Evolutionary conservation across 768 basidiomycete genomes (phyloP), one percentile per base, ranked within the genome.

Genomic region (Lactarius hatsudake): DNA sequence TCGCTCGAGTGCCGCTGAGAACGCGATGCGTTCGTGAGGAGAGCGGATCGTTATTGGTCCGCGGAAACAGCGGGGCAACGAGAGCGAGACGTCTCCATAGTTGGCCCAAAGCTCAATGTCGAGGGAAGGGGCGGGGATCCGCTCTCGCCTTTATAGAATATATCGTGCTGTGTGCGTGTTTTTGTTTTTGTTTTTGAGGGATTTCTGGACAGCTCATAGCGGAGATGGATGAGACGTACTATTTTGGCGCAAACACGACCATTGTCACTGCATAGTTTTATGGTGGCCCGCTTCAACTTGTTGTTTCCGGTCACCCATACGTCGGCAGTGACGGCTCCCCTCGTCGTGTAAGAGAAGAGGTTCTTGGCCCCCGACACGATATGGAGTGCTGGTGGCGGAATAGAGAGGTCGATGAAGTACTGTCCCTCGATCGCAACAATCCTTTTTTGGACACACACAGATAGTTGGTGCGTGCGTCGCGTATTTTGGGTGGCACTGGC

Each of bases 31-130:
- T 51, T 53, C 61, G 45, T 66, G 43, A n/a, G 23, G 2, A 8
- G 61, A 38, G 43, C 30, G 34, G 45, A 66, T 66, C 2, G 60
- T 62, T 5, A 62, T 58, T 10, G 55, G 54, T n/a, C 65, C 56
- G 5, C 55, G 61, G 45, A 66, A 66, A 34, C 15, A 30, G 43
- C 20, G 65, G 5, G 61, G 65, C 12, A 66, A 56, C 5, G 65
- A 51, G 61, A 66, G 18, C 1, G 38, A 56, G 26, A 66, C 18
- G 13, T 61, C 60, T n/a, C 65, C 65, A 20, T 42, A 18, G 45
- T 32, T 48, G 20, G 65, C 61, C 12, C 28, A 42, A 18, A 66
- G 45, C 1, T 48, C 36, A 1, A 62, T 53, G 17, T 58, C 32
- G 28, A 62, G 56, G 20, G 56, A 23, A 38, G 61, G n/a, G 65